A percentile compares a stretch with the other conserved stretches of the same genome.
Evolutionary conservation across 805 yeast species (phyloP).

Genomic region (Ogataea wickerhamii): DNA sequence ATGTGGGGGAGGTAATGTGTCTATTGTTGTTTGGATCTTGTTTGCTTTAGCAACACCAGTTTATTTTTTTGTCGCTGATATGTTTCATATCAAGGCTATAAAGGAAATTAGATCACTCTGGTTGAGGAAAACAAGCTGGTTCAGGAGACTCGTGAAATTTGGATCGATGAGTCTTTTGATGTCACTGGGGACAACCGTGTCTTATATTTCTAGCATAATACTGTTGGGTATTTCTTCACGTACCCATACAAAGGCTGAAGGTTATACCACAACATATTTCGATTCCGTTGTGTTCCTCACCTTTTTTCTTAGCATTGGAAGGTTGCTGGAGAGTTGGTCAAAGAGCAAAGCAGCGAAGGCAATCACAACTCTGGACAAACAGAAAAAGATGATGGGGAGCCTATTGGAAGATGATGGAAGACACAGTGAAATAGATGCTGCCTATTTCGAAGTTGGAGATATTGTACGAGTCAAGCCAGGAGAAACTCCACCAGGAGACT

Average conservation of each 20-base stretch:
- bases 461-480: constrained; percentile 47
- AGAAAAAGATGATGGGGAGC: constrained; percentile 50
- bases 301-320: constrained; percentile 67
- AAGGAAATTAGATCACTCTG: constrained; percentile 57
- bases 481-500: constrained; percentile 59
- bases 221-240: constrained; percentile 46
- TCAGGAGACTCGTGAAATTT: constrained; percentile 56
- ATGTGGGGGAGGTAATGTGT: constrained; percentile 57
- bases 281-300: constrained; percentile 78
- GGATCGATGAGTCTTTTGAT: constrained; percentile 78
- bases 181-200: constrained; percentile 68
- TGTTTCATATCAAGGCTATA: constrained; percentile 65
- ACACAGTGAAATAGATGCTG: constrained; percentile 33
- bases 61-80: constrained; percentile 69
- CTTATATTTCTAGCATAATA: constrained; percentile 66
- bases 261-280: constrained; percentile 63
- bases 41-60: constrained; percentile 67
- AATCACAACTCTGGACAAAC: constrained; percentile 46
- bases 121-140: constrained; percentile 52
- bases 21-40: constrained; percentile 62
- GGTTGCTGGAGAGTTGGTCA: constrained; percentile 62
- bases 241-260: constrained; percentile 28
- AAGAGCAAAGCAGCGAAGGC: constrained; percentile 67
- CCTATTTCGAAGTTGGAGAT: constrained; percentile 51
- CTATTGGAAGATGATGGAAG: constrained; percentile 31